Conservation (phyloP, 441 rosid species). For the Gossypium davidsonii region DNA sequence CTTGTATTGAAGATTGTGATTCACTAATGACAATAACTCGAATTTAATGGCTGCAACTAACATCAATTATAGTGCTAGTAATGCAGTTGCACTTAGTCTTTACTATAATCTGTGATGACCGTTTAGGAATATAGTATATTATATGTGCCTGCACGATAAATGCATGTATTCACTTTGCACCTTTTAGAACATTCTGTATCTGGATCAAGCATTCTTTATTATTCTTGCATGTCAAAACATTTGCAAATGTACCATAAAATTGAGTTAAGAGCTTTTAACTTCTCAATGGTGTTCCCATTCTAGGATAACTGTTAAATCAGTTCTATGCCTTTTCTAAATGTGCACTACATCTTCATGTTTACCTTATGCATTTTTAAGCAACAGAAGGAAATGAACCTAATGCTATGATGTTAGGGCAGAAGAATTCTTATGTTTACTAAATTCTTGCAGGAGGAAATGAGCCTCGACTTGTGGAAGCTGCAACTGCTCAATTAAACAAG, state of each 20-base stretch:
- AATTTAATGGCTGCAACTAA: neutral
- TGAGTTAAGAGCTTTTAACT: slow-evolving; percentile 9
- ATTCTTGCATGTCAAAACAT: neutral
- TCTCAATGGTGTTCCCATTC: neutral
- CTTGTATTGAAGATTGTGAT: neutral
- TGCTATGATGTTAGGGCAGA: neutral
- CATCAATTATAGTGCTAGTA: neutral
- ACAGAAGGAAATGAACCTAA: neutral
- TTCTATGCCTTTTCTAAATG: neutral
- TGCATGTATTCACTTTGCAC: neutral
- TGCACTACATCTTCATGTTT: neutral
- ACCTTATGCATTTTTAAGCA: neutral
- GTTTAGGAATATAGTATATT: neutral
- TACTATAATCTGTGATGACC: neutral
- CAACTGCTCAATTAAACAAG: slow-evolving; percentile 56
- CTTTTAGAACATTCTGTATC: neutral
- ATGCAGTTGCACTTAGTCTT: neutral
- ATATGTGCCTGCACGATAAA: neutral
- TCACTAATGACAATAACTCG: neutral
- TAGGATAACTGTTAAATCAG: neutral
- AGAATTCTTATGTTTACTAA: slow-evolving; percentile 3
- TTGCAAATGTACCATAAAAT: neutral
- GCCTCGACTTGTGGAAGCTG: slow-evolving; percentile 82
- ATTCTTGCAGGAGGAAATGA: slow-evolving; percentile 78
- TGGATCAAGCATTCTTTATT: neutral